These are phyloP conservation scores for Monilinia fructicola DNA, from an alignment of 2,329 filamentous ascomycete genomes.

Conservation along the genomic window DNA sequence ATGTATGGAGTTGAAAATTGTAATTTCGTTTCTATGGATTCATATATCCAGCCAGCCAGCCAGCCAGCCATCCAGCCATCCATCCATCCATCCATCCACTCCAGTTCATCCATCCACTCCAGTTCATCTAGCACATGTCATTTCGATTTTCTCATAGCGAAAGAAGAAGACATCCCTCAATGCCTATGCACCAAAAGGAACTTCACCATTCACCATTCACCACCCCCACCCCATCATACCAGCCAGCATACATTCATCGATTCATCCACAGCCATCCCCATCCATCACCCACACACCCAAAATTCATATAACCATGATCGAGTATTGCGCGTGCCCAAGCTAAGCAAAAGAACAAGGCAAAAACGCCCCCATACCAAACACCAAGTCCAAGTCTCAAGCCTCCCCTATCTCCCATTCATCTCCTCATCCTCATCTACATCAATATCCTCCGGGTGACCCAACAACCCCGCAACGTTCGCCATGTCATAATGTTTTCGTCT, in stretches of 20 bases:
- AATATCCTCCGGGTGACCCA: slow-evolving; percentile 72
- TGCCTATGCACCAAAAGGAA: too few species aligned
- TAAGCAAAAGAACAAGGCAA: background rate
- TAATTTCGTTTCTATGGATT: background rate
- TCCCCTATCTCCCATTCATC: slow-evolving; percentile 34
- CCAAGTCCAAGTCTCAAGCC: background rate
- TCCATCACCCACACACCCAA: too few species aligned
- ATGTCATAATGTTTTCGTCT: slow-evolving; percentile 99
- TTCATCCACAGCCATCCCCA: too few species aligned
- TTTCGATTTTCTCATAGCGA: background rate
- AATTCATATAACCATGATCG: too few species aligned
- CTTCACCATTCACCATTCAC: too few species aligned
- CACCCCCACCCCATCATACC: too few species aligned
- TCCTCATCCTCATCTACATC: slow-evolving; percentile 57
- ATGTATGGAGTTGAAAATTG: background rate
- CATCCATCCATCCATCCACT: too few species aligned
- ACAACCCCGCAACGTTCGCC: slow-evolving; percentile 84
- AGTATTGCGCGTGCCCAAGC: background rate
- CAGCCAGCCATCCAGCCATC: too few species aligned
- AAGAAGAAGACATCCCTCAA: background rate
- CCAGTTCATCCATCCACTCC: too few species aligned
- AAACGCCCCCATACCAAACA: background rate
- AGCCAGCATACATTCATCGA: too few species aligned
- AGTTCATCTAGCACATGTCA: background rate
- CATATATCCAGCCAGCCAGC: background rate